phyloP scores from a whole-genome alignment of 768 basidiomycete species.

The Pulveroboletus sp. region DNA sequence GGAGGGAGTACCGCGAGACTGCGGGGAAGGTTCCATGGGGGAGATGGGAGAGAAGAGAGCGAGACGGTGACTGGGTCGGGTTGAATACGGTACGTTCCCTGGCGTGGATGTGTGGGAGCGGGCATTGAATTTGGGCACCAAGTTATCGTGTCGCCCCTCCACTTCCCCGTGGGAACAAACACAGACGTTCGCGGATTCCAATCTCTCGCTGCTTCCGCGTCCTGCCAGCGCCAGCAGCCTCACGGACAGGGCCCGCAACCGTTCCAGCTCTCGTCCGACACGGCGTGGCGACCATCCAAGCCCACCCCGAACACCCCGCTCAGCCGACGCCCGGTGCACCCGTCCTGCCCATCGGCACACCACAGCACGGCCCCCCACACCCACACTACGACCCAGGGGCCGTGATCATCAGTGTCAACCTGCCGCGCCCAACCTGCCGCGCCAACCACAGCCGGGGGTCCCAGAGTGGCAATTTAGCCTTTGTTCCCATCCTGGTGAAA shows the following conservation, averaged over 20 bases:
- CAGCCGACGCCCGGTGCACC: too few relatives aligned
- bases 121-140: constrained; percentile 37
- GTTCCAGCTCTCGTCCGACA: too few relatives aligned
- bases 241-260: too few relatives aligned
- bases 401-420: too few relatives aligned
- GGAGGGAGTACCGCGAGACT: constrained; percentile 55
- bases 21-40: constrained; percentile 36
- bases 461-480: too few relatives aligned
- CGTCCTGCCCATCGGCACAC: constrained; percentile 13
- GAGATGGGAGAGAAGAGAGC: constrained; percentile 36
- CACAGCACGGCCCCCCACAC: constrained; percentile 11
- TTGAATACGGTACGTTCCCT: constrained; percentile 14
- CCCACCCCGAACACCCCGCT: constrained; percentile 2
- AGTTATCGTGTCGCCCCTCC: constrained; percentile 35
- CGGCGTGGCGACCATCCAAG: not conserved
- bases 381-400: too few relatives aligned
- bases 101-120: constrained; percentile 37
- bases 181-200: constrained; percentile 32
- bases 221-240: constrained; percentile 25
- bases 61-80: constrained; percentile 6
- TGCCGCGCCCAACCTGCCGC: too few relatives aligned
- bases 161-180: constrained; percentile 30
- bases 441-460: too few relatives aligned
- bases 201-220: constrained; percentile 31
- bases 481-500: too few relatives aligned